Conservation (phyloP, 2,329 filamentous ascomycete species). For the Myriosclerotinia duriaeana region DNA sequence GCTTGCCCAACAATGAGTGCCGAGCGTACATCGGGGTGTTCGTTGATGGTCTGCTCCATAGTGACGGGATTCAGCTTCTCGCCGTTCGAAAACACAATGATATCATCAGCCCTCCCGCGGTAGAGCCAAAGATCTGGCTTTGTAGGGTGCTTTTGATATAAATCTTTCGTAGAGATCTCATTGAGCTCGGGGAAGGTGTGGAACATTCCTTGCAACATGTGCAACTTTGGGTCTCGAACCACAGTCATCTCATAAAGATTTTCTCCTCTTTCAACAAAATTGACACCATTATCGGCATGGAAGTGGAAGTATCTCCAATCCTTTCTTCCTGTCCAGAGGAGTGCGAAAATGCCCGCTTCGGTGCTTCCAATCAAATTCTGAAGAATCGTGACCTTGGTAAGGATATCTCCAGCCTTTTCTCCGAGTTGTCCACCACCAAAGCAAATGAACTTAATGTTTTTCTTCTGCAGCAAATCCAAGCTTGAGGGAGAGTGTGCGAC, state of each 20-base stretch:
- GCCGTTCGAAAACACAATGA: constrained; percentile 46
- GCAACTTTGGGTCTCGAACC: constrained; percentile 12
- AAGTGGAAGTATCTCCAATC: constrained; percentile 22
- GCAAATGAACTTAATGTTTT: constrained; percentile 12
- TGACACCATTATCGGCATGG: constrained; percentile 10
- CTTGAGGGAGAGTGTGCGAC: constrained; percentile 12
- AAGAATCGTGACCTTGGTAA: constrained; percentile 10
- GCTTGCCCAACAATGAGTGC: constrained; percentile 32
- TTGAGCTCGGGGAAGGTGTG: constrained; percentile 22
- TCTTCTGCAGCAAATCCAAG: constrained; percentile 7
- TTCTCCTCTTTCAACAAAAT: not conserved
- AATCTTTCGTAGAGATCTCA: constrained; percentile 15
- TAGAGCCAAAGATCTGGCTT: constrained; percentile 12
- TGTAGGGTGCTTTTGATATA: constrained; percentile 14
- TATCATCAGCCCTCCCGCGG: constrained; percentile 42
- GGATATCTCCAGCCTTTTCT: constrained; percentile 20
- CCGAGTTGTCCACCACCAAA: constrained; percentile 17
- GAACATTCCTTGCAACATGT: constrained; percentile 19
- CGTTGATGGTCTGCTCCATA: constrained; percentile 14
- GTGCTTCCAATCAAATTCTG: constrained; percentile 21
- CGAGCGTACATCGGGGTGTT: constrained; percentile 12
- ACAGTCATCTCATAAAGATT: constrained; percentile 16
- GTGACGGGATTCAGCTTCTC: constrained; percentile 42
- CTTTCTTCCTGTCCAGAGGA: not conserved
- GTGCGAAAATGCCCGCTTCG: constrained; percentile 6